phyloP scores from a whole-genome alignment of 176 grass and related monocot genomes.

The Oryza meyeriana region DNA sequence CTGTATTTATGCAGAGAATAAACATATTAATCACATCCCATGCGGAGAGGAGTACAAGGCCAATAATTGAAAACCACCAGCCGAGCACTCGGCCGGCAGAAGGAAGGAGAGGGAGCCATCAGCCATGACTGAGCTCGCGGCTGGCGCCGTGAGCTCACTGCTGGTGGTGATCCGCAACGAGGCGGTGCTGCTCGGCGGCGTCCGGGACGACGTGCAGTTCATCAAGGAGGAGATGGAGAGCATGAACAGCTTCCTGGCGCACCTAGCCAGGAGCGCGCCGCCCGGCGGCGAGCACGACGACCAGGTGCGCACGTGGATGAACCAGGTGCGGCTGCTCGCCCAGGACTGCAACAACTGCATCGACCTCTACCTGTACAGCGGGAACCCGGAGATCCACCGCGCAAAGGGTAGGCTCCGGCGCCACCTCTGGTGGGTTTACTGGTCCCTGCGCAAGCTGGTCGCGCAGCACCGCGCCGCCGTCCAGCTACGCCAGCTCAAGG shows the following conservation, averaged over 20 bases:
- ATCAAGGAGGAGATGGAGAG: not conserved
- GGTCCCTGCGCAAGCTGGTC: not conserved
- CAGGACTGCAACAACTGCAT: slow-evolving; percentile 13
- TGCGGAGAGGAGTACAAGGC: no score
- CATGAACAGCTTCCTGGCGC: not conserved
- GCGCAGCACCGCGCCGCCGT: not conserved
- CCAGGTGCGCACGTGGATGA: slow-evolving; percentile 6
- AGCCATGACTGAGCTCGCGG: no score
- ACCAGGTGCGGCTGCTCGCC: not conserved
- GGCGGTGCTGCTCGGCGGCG: no score
- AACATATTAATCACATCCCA: no score
- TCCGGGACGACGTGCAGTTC: no score
- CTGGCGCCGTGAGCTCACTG: no score
- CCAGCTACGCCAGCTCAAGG: not conserved
- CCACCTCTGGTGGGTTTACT: not conserved
- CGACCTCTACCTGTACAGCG: not conserved
- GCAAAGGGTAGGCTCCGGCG: not conserved
- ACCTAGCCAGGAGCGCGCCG: not conserved
- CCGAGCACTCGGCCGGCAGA: no score
- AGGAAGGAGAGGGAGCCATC: no score
- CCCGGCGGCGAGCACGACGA: not conserved
- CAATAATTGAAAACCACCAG: no score
- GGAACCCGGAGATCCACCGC: not conserved
- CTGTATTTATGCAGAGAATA: no score
- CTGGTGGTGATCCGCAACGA: no score